phyloP scores from a whole-genome alignment of 148 eudicot species.

The Persicaria tinctoria region DNA sequence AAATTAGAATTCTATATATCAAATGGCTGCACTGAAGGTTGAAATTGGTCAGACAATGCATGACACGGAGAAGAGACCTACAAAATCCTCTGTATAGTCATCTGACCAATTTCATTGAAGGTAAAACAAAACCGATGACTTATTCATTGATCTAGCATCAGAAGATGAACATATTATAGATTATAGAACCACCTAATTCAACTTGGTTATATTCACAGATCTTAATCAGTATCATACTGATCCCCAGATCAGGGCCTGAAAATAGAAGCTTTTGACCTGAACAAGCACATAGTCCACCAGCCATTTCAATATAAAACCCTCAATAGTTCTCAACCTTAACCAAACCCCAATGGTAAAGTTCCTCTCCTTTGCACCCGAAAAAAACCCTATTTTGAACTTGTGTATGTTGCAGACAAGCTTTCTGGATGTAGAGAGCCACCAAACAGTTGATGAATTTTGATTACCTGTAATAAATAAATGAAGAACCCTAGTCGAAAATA shows the following conservation, averaged over 20 bases:
- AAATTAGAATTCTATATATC: not conserved
- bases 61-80: not conserved
- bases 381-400: too few relatives aligned
- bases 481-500: too few relatives aligned
- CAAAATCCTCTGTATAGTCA: not conserved
- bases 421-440: too few relatives aligned
- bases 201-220: not conserved
- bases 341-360: not conserved
- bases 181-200: too few relatives aligned
- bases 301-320: not conserved
- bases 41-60: not conserved
- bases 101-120: not conserved
- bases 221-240: not conserved
- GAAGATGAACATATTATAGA: too few relatives aligned
- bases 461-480: too few relatives aligned
- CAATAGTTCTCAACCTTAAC: too few relatives aligned
- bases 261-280: not conserved
- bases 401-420: too few relatives aligned
- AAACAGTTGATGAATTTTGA: too few relatives aligned
- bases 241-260: not conserved
- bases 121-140: not conserved
- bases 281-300: not conserved
- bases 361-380: not conserved
- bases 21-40: not conserved
- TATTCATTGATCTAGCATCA: not conserved